Base-by-base conservation (phyloP, 169 alveolate genomes). In the Babesia bigemina region DNA sequence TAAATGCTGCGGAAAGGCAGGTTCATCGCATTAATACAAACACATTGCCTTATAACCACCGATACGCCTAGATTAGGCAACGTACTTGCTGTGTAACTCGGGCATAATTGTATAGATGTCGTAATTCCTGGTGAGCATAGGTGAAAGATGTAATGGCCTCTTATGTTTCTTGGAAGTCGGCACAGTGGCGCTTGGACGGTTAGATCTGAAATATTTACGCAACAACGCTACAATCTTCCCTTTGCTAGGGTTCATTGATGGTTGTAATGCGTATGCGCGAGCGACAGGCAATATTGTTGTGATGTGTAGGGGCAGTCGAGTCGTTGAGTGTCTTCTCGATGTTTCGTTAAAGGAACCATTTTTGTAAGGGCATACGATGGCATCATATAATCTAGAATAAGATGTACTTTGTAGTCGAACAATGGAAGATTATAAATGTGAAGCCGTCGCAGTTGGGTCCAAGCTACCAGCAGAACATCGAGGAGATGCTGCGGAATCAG, bases 371-470 rank as follows among this genome's bases (percentile, higher is more conserved):
- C n/a, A 22, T 16, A 11, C 17, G 0, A 61, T 19, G 14, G 49
- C 50, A 61, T 7, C 59, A 59, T 42, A 39, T 45, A 13, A 28
- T 33, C 45, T 45, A 19, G 45, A 36, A 39, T 16, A 84, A 70
- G 50, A 94, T 94, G 97, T 94, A 90, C 70, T 94, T 94, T 66
- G 95, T 94, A 59, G 92, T 94, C 26, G 97, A 94, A 83, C 96
- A 91, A 78, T 94, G 97, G 97, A 90, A 93, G 85, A 90, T 91
- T 63, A 93, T 94, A 33, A 90, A 86, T 59, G 88, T 94, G 65
- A 93, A 92, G 79, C 97, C 97, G 39, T 79, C 92, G 42, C 97
- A 94, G 61, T 92, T 94, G 69, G 97, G 97, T 26, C 97, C 96
- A 33, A 84, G 93, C 52, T 94, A 94, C 79, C 93, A 88, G 73